phyloP scores from a whole-genome alignment of 345 rosid genomes.

The Salix udensis region DNA sequence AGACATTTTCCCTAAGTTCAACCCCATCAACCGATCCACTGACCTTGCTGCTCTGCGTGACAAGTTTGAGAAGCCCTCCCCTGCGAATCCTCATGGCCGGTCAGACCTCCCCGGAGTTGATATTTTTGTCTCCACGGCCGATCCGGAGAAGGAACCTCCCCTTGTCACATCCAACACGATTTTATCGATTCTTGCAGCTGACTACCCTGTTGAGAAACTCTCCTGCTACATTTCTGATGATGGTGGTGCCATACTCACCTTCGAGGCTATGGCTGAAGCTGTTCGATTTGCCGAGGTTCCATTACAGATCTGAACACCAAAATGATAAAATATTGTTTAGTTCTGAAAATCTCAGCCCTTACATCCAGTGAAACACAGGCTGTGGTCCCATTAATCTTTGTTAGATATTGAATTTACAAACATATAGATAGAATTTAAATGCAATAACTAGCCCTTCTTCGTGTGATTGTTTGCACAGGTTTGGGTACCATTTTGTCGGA shows the following conservation, averaged over 20 bases:
- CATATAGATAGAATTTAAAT: background rate
- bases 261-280: constrained; percentile 98
- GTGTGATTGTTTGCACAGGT: constrained; percentile 16
- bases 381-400: background rate
- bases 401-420: background rate
- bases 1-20: constrained; percentile 75
- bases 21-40: constrained; percentile 79
- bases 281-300: constrained; percentile 69
- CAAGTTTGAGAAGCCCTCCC: constrained; percentile 71
- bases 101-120: constrained; percentile 88
- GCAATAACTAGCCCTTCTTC: background rate
- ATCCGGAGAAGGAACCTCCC: constrained; percentile 85
- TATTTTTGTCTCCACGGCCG: constrained; percentile 85
- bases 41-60: constrained; percentile 70
- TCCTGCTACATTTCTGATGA: constrained; percentile 79
- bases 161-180: constrained; percentile 88
- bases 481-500: constrained; percentile 96
- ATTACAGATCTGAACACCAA: background rate
- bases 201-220: constrained; percentile 84
- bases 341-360: background rate
- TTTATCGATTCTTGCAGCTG: constrained; percentile 64
- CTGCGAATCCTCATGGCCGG: constrained; percentile 75
- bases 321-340: background rate
- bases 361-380: background rate
- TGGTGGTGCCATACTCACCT: constrained; percentile 83